Conservation (phyloP, 2,329 filamentous ascomycete genomes). For the Claviceps sp. region DNA sequence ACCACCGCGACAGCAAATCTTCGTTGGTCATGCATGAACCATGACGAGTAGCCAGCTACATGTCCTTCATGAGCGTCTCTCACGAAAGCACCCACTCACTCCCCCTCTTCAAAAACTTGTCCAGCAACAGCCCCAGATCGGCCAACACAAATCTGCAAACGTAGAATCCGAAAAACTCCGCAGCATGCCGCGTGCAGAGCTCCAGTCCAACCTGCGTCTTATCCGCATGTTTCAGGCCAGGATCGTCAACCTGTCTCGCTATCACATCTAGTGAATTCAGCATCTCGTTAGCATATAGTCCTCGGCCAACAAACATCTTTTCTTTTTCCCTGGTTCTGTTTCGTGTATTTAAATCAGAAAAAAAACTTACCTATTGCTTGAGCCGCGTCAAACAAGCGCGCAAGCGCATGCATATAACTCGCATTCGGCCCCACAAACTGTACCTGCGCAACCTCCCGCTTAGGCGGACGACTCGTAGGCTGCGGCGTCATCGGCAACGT, state of each 20-base stretch:
- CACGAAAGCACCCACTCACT: slow-evolving; percentile 67
- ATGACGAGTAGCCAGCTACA: too few species aligned
- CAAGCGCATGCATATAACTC: slow-evolving; percentile 82
- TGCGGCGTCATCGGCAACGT: slow-evolving; percentile 65
- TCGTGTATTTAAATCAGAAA: not conserved
- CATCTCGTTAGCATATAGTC: slow-evolving; percentile 1
- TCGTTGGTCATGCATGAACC: too few species aligned
- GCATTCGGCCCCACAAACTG: slow-evolving; percentile 74
- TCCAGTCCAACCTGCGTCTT: slow-evolving; percentile 93
- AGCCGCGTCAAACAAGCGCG: slow-evolving; percentile 80
- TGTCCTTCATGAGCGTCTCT: not conserved
- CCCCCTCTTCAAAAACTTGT: slow-evolving; percentile 94
- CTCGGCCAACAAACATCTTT: not conserved
- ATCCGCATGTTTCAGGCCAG: slow-evolving; percentile 78
- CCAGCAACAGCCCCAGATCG: slow-evolving; percentile 72
- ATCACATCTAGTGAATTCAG: slow-evolving; percentile 58
- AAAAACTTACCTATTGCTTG: slow-evolving; percentile 64
- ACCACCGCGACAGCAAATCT: too few species aligned
- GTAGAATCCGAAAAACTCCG: slow-evolving; percentile 96
- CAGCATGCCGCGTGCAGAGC: slow-evolving; percentile 80
- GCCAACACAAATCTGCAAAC: slow-evolving; percentile 87
- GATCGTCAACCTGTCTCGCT: slow-evolving; percentile 89
- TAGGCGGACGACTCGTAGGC: slow-evolving; percentile 53
- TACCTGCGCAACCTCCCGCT: slow-evolving; percentile 54
- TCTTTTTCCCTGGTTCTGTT: not conserved